phyloP scores from a whole-genome alignment of 2,329 filamentous ascomycete species.

The Sporothrix globosa region DNA sequence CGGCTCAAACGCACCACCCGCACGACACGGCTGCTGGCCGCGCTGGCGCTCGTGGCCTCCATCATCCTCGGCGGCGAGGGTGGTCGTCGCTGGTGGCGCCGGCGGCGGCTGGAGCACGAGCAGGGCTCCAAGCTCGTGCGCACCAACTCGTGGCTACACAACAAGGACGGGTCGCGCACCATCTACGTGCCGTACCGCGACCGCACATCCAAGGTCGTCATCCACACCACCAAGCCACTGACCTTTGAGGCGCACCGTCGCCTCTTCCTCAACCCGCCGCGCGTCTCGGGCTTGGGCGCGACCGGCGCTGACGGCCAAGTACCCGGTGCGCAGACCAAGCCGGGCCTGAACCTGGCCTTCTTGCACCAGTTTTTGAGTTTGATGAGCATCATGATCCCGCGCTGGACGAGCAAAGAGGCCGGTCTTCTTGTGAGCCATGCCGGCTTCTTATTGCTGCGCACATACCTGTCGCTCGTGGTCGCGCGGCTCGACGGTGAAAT shows the following conservation, averaged over 20 bases:
- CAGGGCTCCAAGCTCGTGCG: constrained; percentile 80
- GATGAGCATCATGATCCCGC: constrained; percentile 95
- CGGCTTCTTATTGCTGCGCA: constrained; percentile 85
- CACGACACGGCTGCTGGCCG: constrained; percentile 73
- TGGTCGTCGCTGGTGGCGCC: constrained; percentile 75
- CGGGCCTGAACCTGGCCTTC: constrained; percentile 92
- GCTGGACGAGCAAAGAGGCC: constrained; percentile 95
- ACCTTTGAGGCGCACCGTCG: constrained; percentile 96
- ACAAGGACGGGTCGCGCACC: constrained; percentile 91
- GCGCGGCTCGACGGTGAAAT: constrained; percentile 94
- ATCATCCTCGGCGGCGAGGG: constrained; percentile 81
- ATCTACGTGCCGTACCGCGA: constrained; percentile 94
- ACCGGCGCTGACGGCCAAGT: constrained; percentile 72
- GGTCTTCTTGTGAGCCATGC: constrained; percentile 87
- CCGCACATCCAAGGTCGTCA: constrained; percentile 85
- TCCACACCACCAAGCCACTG: constrained; percentile 83
- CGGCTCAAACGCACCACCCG: constrained; percentile 67
- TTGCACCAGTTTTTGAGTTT: constrained; percentile 95
- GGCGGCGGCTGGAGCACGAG: constrained; percentile 74
- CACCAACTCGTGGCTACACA: constrained; percentile 87
- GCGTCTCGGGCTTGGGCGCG: constrained; percentile 75
- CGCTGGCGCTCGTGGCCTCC: constrained; percentile 72
- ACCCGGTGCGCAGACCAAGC: constrained; percentile 87
- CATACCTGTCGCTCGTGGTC: constrained; percentile 91
- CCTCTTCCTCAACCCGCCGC: constrained; percentile 87